These are phyloP conservation scores for Fonsecaea nubica DNA, from an alignment of 2,329 filamentous ascomycete species.

Conservation along the genomic window DNA sequence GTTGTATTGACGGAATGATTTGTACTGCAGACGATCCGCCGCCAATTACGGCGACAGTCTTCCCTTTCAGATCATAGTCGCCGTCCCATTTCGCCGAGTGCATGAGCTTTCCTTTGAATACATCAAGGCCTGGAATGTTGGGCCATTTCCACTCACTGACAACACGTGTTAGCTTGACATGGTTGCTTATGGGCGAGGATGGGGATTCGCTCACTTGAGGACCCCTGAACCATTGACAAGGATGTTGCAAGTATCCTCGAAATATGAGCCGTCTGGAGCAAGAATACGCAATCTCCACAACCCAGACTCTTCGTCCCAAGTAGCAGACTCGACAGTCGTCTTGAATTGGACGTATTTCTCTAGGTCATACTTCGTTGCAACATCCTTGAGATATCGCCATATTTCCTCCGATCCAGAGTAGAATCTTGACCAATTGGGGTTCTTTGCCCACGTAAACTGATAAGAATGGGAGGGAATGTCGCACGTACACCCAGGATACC, in stretches of 20 bases:
- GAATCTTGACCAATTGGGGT: slow-evolving; percentile 45
- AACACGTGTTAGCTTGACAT: neutral
- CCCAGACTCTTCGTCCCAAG: slow-evolving; percentile 36
- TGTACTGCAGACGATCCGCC: slow-evolving; percentile 64
- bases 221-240: slow-evolving; percentile 53
- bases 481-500: slow-evolving; percentile 44
- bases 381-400: slow-evolving; percentile 41
- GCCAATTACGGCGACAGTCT: slow-evolving; percentile 61
- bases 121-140: slow-evolving; percentile 57
- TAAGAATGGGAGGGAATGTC: slow-evolving; percentile 60
- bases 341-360: slow-evolving; percentile 40
- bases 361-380: slow-evolving; percentile 41
- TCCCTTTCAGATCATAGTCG: slow-evolving; percentile 55
- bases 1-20: slow-evolving; percentile 58
- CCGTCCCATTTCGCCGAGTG: slow-evolving; percentile 65
- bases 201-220: slow-evolving; percentile 42
- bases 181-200: neutral
- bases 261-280: slow-evolving; percentile 23
- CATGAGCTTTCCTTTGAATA: slow-evolving; percentile 61
- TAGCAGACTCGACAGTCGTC: slow-evolving; percentile 36
- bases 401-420: slow-evolving; percentile 43
- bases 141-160: slow-evolving; percentile 57
- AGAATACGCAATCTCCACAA: slow-evolving; percentile 27
- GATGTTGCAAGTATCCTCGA: slow-evolving; percentile 33
- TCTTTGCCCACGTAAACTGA: slow-evolving; percentile 57